These are phyloP conservation scores for Penicillium roqueforti DNA, from an alignment of 495 filamentous ascomycete genomes.

Conservation along the genomic window DNA sequence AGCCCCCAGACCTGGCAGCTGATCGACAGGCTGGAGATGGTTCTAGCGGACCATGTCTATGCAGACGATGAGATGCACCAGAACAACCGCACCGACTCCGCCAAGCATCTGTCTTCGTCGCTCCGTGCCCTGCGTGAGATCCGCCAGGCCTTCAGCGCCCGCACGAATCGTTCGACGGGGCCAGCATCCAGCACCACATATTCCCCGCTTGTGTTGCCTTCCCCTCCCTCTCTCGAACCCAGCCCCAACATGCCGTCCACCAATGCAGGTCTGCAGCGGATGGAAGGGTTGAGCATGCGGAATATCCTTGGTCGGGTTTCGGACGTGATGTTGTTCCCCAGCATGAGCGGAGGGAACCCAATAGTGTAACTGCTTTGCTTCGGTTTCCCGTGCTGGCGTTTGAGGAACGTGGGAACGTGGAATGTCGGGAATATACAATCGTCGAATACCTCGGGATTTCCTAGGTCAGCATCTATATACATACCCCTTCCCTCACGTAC, in stretches of 20 bases:
- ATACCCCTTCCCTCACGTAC: background rate
- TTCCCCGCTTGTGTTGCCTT: constrained; percentile 23
- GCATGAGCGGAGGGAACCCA: constrained; percentile 24
- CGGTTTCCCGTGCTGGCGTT: background rate
- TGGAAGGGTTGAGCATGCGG: constrained; percentile 26
- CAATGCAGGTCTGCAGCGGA: background rate
- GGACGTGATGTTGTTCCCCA: constrained; percentile 44
- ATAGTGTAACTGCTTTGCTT: background rate
- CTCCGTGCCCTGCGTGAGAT: constrained; percentile 40
- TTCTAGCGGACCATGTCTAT: constrained; percentile 42
- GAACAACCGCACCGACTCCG: constrained; percentile 37
- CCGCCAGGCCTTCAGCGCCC: constrained; percentile 32
- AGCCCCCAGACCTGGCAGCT: constrained; percentile 35
- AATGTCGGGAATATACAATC: background rate
- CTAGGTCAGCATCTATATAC: background rate
- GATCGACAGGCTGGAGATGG: constrained; percentile 36
- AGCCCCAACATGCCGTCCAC: constrained; percentile 10
- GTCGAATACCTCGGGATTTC: background rate
- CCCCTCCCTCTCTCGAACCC: constrained; percentile 24
- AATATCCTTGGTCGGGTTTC: constrained; percentile 35
- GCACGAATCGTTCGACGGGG: constrained; percentile 5
- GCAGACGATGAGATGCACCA: constrained; percentile 29
- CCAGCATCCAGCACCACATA: constrained; percentile 6
- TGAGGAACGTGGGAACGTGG: background rate
- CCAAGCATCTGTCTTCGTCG: constrained; percentile 38